Conservation (phyloP, 176 grass and related monocot species). For the Tillandsia leiboldiana region DNA sequence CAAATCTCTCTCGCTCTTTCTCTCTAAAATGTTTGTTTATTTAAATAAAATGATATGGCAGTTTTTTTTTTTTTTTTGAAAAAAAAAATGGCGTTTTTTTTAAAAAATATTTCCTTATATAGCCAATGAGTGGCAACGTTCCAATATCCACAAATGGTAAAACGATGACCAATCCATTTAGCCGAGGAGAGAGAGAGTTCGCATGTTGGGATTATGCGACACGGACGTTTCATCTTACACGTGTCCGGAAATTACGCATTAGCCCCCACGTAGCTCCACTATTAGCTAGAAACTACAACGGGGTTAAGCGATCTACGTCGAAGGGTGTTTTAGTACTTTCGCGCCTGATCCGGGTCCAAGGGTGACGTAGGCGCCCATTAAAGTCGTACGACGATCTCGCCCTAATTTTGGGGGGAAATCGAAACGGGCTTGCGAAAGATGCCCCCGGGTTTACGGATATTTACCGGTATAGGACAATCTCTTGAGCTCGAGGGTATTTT, state of each 20-base stretch:
- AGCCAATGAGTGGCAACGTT: not conserved
- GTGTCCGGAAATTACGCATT: not conserved
- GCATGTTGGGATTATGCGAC: not conserved
- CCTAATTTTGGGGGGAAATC: constrained; percentile 10
- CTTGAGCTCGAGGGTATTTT: not conserved
- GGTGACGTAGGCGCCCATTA: constrained; percentile 13
- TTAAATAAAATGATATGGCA: not conserved
- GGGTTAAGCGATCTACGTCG: too few species aligned
- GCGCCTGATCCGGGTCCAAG: not conserved
- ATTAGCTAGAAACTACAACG: too few species aligned
- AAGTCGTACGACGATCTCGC: constrained; percentile 6
- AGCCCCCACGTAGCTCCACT: not conserved
- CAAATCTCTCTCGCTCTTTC: not conserved
- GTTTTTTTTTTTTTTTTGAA: not conserved
- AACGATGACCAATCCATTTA: not conserved
- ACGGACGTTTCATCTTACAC: not conserved
- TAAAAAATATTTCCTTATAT: not conserved
- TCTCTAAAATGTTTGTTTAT: not conserved
- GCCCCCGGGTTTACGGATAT: not conserved
- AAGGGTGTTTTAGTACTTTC: constrained; percentile 14
- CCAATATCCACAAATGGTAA: not conserved
- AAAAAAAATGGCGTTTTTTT: not conserved
- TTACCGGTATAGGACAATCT: not conserved
- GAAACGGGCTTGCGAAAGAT: not conserved
- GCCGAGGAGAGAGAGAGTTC: not conserved